Base-by-base conservation (phyloP, 805 yeast genomes). In the Suhomyces tanzawaensis region DNA sequence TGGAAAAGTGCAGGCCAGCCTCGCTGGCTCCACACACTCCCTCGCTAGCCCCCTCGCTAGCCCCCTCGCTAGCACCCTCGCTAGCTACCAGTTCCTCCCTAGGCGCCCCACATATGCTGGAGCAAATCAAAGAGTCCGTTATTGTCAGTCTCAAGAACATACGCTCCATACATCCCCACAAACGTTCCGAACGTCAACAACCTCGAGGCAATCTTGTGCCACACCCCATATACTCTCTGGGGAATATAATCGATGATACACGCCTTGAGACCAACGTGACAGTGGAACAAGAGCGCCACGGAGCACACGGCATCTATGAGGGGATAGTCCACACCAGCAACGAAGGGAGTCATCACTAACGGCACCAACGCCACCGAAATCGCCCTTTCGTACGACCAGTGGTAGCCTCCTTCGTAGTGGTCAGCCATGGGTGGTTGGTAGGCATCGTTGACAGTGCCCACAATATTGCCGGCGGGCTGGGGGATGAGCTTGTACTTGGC, bases 181-280 rank as follows among this genome's bases (percentile, higher is more conserved):
- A 73, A 69, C 2, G 95, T 72, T 26, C 97, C 97, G 2, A 81
- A 65, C 26, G 79, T 75, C 52, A 93, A 74, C 40, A 88, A 58
- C 45, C 72, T 74, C 71, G 79, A 66, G 40, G 95, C 90, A 26
- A 75, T 66, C 44, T 73, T 72, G 66, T 87, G 83, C 74, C 85
- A 78, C 29, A 71, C 61, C 25, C 96, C 96, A 63, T 82, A 93
- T 17, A 82, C 86, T 60, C 99, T 77, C 57, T 71, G 65, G 29
- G 96, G 97, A 39, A 91, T 82, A 67, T 91, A 93, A 65, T 91
- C 99, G 42, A 82, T 82, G 55, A 93, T 89, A 71, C 97, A 91
- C 32, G 95, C 73, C 62, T 84, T 84, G 66, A 93, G 78, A 9
- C 98, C 99, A 51, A 84, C 77, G 62, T 83, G 87, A 40, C 84